Percentiles rank a stretch among this genome's conserved stretches.
These are phyloP conservation scores for Clarireedia sp. DNA, from an alignment of 2,329 filamentous ascomycete species.

Conservation along the genomic window DNA sequence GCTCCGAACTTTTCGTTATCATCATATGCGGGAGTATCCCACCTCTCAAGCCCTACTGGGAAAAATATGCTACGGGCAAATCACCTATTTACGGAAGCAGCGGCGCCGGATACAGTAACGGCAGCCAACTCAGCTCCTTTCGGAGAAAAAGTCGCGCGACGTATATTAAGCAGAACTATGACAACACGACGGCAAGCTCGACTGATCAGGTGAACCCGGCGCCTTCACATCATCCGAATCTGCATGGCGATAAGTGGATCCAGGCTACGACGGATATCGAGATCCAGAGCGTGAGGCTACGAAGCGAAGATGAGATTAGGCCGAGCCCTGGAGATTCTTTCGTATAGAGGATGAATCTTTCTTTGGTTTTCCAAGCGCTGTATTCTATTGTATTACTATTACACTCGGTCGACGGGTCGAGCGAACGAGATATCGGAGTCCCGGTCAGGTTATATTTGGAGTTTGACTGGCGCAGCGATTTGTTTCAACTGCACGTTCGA, in stretches of 20 bases:
- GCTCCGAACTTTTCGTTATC: slow-evolving; percentile 4
- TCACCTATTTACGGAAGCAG: background rate
- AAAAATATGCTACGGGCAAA: background rate
- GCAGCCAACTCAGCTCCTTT: background rate
- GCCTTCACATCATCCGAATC: background rate
- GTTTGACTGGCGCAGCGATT: no score
- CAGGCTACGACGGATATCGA: slow-evolving; percentile 5
- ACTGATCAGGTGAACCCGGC: background rate
- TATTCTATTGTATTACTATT: background rate
- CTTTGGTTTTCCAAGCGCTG: background rate
- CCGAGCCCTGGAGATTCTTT: no score
- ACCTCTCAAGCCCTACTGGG: slow-evolving; percentile 5
- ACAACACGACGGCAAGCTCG: background rate
- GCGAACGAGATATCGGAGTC: background rate
- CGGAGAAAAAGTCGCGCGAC: background rate
- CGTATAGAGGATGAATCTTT: background rate
- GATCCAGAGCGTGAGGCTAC: background rate
- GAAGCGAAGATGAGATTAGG: background rate
- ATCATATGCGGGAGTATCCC: slow-evolving; percentile 10
- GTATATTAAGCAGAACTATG: background rate
- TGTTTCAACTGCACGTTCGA: background rate
- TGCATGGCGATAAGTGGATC: slow-evolving; percentile 3
- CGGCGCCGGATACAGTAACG: background rate
- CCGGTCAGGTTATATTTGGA: no score
- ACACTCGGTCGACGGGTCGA: background rate